Evolutionary conservation across 768 basidiomycete species (phyloP), one percentile per base, ranked within the genome.

Genomic region (Sporobolomyces pararoseus): DNA sequence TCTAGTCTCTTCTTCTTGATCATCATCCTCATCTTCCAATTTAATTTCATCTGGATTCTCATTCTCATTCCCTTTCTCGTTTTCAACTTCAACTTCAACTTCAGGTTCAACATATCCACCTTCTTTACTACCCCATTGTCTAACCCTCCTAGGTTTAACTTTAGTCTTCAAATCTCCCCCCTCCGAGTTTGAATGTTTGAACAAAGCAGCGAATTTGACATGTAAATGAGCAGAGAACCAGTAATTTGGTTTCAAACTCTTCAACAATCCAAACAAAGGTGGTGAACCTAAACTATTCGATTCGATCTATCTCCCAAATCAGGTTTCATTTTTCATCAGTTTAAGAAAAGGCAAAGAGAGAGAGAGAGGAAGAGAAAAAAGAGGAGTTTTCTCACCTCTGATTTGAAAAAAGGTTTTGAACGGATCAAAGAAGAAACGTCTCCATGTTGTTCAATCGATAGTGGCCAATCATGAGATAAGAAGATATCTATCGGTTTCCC

Each of bases 401-500:
- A 80, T 42, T 83, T 82, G 77, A 97, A 88, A 80, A 88, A 89
- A 0, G 86, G 86, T 78, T 94, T 98, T 50, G 85, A 84, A 4
- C 86, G 82, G 19, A 98, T 80, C 0, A 99, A 82, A 13, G 76
- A 82, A 9, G 77, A 75, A 10, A 87, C 79, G 76, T 97, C 84
- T 23, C 94, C 93, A 72, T 92, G 83, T 13, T 86, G 85, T 68
- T 89, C 91, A 63, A 99, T 93, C 2, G 83, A 83, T 49, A 85
- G 84, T 0, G 96, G 96, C 96, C 95, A 99, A 79, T 98, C 96
- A 78, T 99, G 95, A 3, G 94, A 97, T 42, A 98, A 83, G 82
- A 97, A 90, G 32, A 98, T 84, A 34, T 86, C 80, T 9, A 87
- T 84, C 14, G 16, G 9, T 0, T 49, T 19, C 12, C 64, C 61